A percentile compares a stretch with the other conserved stretches of the same genome.
Evolutionary conservation across 176 grass and related monocot species (phyloP).

Genomic region (Oryza nivara): DNA sequence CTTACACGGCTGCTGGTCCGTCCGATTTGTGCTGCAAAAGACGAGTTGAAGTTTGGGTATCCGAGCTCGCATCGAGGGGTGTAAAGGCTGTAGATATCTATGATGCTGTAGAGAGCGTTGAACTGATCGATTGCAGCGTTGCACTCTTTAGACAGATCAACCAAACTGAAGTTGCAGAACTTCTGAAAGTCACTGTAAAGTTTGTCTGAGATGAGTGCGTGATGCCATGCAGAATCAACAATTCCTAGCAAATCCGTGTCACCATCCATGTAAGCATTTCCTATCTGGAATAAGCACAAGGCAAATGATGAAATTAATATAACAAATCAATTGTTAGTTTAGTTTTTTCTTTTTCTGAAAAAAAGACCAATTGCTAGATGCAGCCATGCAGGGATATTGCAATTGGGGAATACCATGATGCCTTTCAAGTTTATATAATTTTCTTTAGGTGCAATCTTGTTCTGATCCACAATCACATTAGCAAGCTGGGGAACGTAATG

Average conservation of each 20-base stretch:
- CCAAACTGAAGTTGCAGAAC: conserved; percentile 51
- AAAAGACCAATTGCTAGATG: neutral
- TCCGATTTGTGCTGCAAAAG: neutral
- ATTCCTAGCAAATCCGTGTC: conserved; percentile 53
- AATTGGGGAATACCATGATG: conserved; percentile 16
- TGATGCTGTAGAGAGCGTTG: conserved; percentile 39
- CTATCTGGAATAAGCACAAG: conserved; percentile 29
- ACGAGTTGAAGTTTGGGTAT: conserved; percentile 43
- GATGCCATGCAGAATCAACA: conserved; percentile 57
- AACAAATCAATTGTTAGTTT: neutral
- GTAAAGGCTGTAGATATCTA: conserved; percentile 70
- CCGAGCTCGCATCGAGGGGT: conserved; percentile 37
- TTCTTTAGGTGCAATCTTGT: conserved; percentile 38
- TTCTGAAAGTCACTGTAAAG: conserved; percentile 48
- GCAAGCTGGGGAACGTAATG: conserved; percentile 64
- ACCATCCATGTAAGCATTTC: conserved; percentile 59
- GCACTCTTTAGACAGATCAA: conserved; percentile 25
- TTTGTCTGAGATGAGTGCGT: conserved; percentile 59
- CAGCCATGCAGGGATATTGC: too few relatives aligned
- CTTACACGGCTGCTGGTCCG: conserved; percentile 35
- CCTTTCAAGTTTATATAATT: conserved; percentile 60
- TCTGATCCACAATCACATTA: conserved; percentile 54
- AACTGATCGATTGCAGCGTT: conserved; percentile 17
- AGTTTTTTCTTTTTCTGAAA: neutral
- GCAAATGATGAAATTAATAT: neutral